Conservation (phyloP, 179 eudicot genomes). For the Pouteria campechiana region DNA sequence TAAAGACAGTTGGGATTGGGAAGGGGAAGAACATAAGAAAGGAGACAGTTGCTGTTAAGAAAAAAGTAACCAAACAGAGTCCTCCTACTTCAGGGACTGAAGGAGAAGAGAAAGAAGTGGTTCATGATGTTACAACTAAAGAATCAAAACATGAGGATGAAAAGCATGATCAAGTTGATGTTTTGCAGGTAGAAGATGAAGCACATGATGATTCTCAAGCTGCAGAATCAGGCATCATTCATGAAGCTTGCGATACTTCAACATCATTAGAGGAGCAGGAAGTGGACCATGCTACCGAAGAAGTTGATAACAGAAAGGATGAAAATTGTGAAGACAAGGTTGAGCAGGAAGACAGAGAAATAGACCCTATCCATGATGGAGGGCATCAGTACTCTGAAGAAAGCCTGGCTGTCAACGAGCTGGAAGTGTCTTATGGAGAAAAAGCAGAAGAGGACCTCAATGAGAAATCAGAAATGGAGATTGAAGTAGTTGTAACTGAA, state of each 20-base stretch:
- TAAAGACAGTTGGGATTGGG: background rate
- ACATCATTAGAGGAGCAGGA: background rate
- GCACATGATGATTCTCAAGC: background rate
- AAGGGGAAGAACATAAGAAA: slow-evolving; percentile 5
- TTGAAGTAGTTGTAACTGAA: slow-evolving; percentile 3
- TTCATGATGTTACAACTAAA: background rate
- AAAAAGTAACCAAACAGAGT: slow-evolving; percentile 11
- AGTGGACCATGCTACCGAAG: background rate
- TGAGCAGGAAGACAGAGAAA: background rate
- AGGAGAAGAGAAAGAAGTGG: slow-evolving; percentile 2
- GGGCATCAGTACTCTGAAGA: too few relatives aligned
- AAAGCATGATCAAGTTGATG: too few relatives aligned
- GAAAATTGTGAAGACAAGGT: background rate
- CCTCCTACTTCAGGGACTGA: slow-evolving; percentile 1
- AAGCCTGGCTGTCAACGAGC: background rate
- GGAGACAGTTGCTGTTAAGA: background rate
- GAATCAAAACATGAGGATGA: too few relatives aligned
- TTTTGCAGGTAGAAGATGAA: slow-evolving; percentile 1
- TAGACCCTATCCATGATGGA: too few relatives aligned
- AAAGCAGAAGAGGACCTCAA: slow-evolving; percentile 6
- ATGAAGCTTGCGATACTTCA: background rate
- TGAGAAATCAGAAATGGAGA: slow-evolving; percentile 2
- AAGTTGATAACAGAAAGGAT: background rate
- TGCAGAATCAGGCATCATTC: background rate
- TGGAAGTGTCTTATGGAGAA: background rate